Base-by-base conservation (phyloP, 768 basidiomycete genomes). In the Mycena kentingensis region DNA sequence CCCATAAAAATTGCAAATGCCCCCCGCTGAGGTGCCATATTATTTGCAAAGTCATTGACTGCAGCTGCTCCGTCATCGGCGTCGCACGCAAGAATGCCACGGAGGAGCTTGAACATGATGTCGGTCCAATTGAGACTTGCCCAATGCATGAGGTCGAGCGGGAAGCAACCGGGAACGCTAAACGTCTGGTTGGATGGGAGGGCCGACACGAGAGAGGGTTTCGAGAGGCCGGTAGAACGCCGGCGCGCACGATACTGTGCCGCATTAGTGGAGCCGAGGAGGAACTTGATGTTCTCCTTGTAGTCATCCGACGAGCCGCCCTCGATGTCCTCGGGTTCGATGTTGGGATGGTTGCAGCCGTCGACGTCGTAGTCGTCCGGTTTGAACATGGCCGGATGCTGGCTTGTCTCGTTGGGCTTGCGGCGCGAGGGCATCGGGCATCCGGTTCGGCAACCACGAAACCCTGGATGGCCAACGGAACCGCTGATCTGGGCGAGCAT, bases 101-200 rank as follows among this genome's bases (percentile, higher is more conserved):
- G 55, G 63, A 66, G 68, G 2, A 69, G 60, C 1, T 51, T 29
- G 25, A 65, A 41, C 11, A 66, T 25, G 1, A 66, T 62, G 4
- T 71, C 65, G 0, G 54, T 44, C 0, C 69, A 4, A 27, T 73
- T 74, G 0, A 65, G 43, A 0, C 46, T 46, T 2, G 55, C 29
- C 1, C 63, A 52, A 43, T 72, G 67, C 69, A 75, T 75, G 5
- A 66, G 18, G 47, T 75, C 68, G 1, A 58, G 55, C 0, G 53
- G 50, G 54, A 67, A 70, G 10, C 53, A 58, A 0, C 51, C n/a
- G 1, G 68, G 70, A 8, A 70, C 16, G 1, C 60, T 54, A 7
- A 70, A 55, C 0, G 41, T 63, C 15, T 28, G 48, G 1, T 11
- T 16, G 0, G 47, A 39, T 0, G 26, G 3, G 7, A 75, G 59